Evolutionary conservation across 257 asterid genomes (phyloP), one percentile per base, ranked within the genome.

Genomic region (Solanum commersonii): DNA sequence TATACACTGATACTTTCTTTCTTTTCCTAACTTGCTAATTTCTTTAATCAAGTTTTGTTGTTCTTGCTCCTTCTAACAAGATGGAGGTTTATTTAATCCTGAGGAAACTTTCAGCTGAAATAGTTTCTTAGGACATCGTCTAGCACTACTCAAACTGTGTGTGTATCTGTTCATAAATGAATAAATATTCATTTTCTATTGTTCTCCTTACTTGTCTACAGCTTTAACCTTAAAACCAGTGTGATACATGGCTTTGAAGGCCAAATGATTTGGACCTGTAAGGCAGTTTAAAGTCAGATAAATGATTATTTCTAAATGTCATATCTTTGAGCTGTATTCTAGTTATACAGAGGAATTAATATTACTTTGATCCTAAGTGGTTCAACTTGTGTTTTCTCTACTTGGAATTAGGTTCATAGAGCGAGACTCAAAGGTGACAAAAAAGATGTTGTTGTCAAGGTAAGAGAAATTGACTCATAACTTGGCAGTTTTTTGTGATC

Each of bases 401-500:
- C 85, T 46, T 79, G 67, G 40, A 44, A 79, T 79, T 79, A 97
- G 99, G 99, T 97, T 87, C 99, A 97, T 90, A 93, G 92, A 91
- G 99, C 98, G 37, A 90, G 95, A 72, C 92, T 95, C 67, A 94
- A 87, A 92, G 99, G 99, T 67, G 94, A 91, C 92, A 94, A 94
- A 89, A 89, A 25, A 86, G 99, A 96, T 92, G 94, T 97, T 87
- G 99, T 92, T 89, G 99, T 96, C 90, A 97, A 96, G 98, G 99
- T 96, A 89, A 88, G 89, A 87, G 31, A 76, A 84, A n/a, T 79
- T 79, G 67, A 46, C 67, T 79, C 67, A 79, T 79, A 44, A 56
- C 67, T 27, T 79, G 52, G 85, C 85, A 79, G 85, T n/a, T 79
- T 79, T 29, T 15, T 44, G 40, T 8, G 6, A 79, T 44, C 52